Conservation (phyloP, 2,329 filamentous ascomycete genomes). For the Alternaria atra region DNA sequence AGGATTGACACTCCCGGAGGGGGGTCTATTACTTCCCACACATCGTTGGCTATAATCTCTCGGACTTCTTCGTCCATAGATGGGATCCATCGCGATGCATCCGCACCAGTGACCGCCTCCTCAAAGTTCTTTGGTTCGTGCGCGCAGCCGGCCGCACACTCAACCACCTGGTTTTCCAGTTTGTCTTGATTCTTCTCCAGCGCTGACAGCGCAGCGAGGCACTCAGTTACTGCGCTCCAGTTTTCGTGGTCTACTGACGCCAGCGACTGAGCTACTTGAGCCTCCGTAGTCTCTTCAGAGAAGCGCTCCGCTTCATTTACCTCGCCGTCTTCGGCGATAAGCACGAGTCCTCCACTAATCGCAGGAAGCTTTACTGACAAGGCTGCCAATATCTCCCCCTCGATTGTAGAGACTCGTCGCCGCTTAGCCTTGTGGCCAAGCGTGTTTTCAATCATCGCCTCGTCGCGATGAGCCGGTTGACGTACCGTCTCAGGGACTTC, state of each 20-base stretch:
- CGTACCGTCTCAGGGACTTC: slow-evolving; percentile 1
- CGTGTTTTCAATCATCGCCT: too few relatives aligned
- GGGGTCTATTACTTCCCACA: not conserved
- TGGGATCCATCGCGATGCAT: slow-evolving; percentile 5
- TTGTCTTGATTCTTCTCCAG: slow-evolving; percentile 9
- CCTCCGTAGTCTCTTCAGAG: not conserved
- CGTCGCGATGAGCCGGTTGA: too few relatives aligned
- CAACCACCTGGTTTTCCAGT: slow-evolving; percentile 4
- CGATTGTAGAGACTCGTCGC: too few relatives aligned
- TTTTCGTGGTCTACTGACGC: not conserved
- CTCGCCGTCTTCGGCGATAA: slow-evolving; percentile 6
- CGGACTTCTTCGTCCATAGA: slow-evolving; percentile 7
- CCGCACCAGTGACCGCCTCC: slow-evolving; percentile 4
- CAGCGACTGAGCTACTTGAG: slow-evolving; percentile 4
- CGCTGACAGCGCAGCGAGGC: slow-evolving; percentile 7
- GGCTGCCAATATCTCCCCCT: too few relatives aligned
- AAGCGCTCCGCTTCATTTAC: slow-evolving; percentile 9
- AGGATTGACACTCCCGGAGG: slow-evolving; percentile 5
- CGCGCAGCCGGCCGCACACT: not conserved
- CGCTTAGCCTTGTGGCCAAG: too few relatives aligned
- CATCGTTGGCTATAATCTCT: slow-evolving; percentile 3
- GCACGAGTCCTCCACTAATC: not conserved
- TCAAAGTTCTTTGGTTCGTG: slow-evolving; percentile 8
- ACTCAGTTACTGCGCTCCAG: slow-evolving; percentile 3
- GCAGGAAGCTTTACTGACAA: too few relatives aligned